A percentile compares a stretch with the other conserved stretches of the same genome.
Conservation (phyloP, 1,284 basidiomycete species). For the Apiotrichum montevideense region DNA sequence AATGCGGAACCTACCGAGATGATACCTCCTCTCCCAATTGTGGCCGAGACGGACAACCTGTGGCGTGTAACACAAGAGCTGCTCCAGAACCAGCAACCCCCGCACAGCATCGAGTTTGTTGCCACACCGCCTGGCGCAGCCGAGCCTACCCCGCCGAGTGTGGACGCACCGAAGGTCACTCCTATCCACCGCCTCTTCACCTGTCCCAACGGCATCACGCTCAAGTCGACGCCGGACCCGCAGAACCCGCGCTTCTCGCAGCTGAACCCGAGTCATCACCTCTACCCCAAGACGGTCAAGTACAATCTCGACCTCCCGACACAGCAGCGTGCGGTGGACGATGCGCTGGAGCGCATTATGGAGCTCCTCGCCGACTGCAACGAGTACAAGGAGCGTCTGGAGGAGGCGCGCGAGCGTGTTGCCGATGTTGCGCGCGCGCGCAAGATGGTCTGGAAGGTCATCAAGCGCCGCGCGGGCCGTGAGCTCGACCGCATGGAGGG, state of each 20-base stretch:
- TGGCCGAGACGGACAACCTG: conserved; percentile 42
- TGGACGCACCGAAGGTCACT: conserved; percentile 21
- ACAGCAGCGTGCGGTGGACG: conserved; percentile 43
- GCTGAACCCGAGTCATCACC: conserved; percentile 10
- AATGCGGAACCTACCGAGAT: background rate
- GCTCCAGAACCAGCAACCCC: conserved; percentile 18
- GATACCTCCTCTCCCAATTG: conserved; percentile 35
- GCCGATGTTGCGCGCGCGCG: conserved; percentile 49
- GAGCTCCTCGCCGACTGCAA: conserved; percentile 50
- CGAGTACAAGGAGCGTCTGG: conserved; percentile 51
- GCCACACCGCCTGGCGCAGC: conserved; percentile 24
- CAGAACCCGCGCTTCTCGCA: conserved; percentile 23
- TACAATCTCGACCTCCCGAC: conserved; percentile 42
- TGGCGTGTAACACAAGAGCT: conserved; percentile 43
- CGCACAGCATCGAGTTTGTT: conserved; percentile 25
- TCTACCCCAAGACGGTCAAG: conserved; percentile 27
- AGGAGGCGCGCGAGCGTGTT: conserved; percentile 50
- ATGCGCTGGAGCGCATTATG: conserved; percentile 42
- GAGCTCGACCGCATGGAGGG: conserved; percentile 33
- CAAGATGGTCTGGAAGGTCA: conserved; percentile 49
- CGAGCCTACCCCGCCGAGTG: conserved; percentile 2
- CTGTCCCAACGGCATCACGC: conserved; percentile 37
- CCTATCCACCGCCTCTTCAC: conserved; percentile 45
- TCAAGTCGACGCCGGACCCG: conserved; percentile 34
- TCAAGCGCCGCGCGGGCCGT: conserved; percentile 42